phyloP scores from a whole-genome alignment of 2,329 filamentous ascomycete genomes.

The Hymenoscyphus infarciens region DNA sequence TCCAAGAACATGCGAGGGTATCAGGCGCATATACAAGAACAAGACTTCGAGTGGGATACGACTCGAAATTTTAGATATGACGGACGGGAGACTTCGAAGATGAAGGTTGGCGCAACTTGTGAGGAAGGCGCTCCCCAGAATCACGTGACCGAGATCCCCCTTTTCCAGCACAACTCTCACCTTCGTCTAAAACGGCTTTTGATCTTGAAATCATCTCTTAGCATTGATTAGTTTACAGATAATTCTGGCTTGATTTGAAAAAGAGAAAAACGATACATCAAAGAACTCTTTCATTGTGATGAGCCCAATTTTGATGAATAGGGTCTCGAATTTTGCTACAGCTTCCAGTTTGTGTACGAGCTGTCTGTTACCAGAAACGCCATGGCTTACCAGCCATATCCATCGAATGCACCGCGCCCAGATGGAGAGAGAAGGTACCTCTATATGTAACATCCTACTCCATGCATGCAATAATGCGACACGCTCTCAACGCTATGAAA shows the following conservation, averaged over 20 bases:
- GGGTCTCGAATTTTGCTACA: slow-evolving; percentile 5
- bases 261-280: slow-evolving; percentile 3
- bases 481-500: background rate
- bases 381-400: background rate
- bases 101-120: background rate
- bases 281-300: slow-evolving; percentile 1
- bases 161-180: background rate
- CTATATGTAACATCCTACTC: background rate
- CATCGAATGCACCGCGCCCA: background rate
- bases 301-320: background rate
- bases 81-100: background rate
- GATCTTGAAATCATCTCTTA: background rate
- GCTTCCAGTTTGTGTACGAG: background rate
- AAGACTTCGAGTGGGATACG: background rate
- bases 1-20: background rate
- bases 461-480: background rate
- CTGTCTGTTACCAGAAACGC: slow-evolving; percentile 2
- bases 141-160: background rate
- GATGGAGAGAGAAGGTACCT: background rate
- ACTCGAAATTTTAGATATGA: background rate
- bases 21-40: background rate
- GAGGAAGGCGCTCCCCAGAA: background rate
- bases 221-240: background rate
- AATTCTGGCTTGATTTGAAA: background rate
- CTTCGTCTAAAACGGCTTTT: background rate